A percentile compares a stretch with the other conserved stretches of the same genome.
phyloP scores from a whole-genome alignment of 805 yeast species.

The Kluyveromyces nonfermentans region DNA sequence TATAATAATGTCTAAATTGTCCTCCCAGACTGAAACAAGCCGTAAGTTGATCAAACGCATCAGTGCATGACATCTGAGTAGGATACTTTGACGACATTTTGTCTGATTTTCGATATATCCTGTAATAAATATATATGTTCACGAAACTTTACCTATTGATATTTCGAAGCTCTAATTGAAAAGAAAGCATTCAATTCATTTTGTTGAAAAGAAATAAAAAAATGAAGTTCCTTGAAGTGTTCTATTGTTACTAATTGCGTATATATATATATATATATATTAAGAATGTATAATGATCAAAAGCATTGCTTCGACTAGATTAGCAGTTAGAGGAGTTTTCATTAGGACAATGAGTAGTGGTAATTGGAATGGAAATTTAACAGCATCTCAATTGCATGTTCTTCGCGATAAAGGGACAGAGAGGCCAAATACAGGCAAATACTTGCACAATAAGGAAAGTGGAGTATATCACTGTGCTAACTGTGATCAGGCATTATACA shows the following conservation, averaged over 20 bases:
- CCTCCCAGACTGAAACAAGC: constrained; percentile 89
- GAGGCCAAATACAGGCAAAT: constrained; percentile 35
- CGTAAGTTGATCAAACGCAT: constrained; percentile 79
- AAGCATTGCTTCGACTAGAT: background rate
- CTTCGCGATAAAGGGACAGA: constrained; percentile 54
- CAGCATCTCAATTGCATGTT: constrained; percentile 71
- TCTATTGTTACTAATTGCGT: background rate
- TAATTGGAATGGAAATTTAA: constrained; percentile 74
- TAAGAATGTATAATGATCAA: background rate
- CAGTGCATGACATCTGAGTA: constrained; percentile 59
- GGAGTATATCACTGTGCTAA: constrained; percentile 84
- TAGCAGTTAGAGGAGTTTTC: background rate
- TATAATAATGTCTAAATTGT: constrained; percentile 71
- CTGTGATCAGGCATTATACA: constrained; percentile 72
- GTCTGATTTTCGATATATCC: background rate
- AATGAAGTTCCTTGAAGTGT: no score
- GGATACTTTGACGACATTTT: constrained; percentile 21
- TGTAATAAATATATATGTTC: no score
- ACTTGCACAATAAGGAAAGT: constrained; percentile 25
- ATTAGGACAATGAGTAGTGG: constrained; percentile 26
- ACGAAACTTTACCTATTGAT: no score
- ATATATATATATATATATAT: no score
- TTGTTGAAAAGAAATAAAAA: no score
- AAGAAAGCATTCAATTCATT: no score
- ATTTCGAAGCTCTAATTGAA: no score